Base-by-base conservation (phyloP, 2,329 filamentous ascomycete species). In the Colletotrichum sp. region DNA sequence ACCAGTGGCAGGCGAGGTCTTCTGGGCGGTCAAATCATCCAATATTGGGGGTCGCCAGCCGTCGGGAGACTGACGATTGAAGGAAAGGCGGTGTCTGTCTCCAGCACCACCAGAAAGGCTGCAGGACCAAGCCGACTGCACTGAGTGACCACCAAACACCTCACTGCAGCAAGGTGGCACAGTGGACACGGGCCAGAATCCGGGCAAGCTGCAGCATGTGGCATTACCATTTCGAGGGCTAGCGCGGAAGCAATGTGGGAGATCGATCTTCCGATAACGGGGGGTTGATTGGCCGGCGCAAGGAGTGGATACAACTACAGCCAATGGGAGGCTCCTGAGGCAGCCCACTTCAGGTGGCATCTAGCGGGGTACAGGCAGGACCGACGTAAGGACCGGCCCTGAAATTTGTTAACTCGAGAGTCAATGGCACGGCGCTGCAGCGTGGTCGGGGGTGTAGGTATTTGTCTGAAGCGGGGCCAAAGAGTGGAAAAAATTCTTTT, bases 131-230 rank as follows among this genome's bases (percentile, higher is more conserved):
- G 28, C 28, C 30, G 26, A 60, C n/a, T 60, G 26, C 57, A 28
- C 43, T 21, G n/a, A 52, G 43, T 52, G 43, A 52, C 43, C 43
- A 52, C 43, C 63, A 66, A 21, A 21, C 43, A 71, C 60, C 65
- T 52, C 32, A 36, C 52, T 48, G 60, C 38, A 66, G 13, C 69
- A 71, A 38, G 38, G 67, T 68, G 57, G 57, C 26, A 71, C 60
- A 67, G 30, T 28, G 72, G 63, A 32, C 68, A 67, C 72, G 64
- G 70, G 34, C 70, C 64, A 73, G 24, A 58, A 65, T 28, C 70
- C 18, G 43, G 74, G 74, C 70, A 74, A 76, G 70, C 70, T 74
- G 74, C 74, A 76, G 74, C 74, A 76, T 76, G 74, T 76, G 70
- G 64, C 21, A 65, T 74, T 65, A 32, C 70, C 48, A 48, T 36